Conservation (phyloP, 225 moss, liverwort and hornwort species). For the Anthoceros angustus region DNA sequence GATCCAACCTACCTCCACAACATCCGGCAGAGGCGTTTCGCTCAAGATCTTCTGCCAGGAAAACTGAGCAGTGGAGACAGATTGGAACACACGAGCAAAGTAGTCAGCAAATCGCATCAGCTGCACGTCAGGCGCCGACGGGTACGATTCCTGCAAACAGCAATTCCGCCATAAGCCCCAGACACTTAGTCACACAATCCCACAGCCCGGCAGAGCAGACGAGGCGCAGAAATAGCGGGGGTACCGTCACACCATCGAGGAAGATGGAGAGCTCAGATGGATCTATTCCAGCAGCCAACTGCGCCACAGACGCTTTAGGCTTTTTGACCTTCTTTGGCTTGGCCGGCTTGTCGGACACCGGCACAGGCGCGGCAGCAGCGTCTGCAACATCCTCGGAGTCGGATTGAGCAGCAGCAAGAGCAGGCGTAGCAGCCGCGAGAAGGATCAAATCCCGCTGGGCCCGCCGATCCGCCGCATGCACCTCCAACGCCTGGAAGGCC, state of each 20-base stretch:
- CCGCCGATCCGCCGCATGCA: conserved; percentile 58
- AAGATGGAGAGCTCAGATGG: conserved; percentile 43
- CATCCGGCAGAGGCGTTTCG: conserved; percentile 52
- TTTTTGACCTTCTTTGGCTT: conserved; percentile 87
- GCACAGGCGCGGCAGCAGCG: conserved; percentile 10
- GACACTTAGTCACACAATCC: background rate
- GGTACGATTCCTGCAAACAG: conserved; percentile 59
- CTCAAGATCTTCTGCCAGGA: conserved; percentile 82
- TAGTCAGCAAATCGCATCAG: conserved; percentile 85
- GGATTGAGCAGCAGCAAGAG: conserved; percentile 15
- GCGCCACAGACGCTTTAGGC: conserved; percentile 60
- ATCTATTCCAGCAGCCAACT: conserved; percentile 75
- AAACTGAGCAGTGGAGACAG: conserved; percentile 66
- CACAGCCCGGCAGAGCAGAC: background rate
- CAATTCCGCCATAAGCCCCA: background rate
- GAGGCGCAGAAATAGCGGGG: background rate
- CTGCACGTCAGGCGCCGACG: conserved; percentile 60
- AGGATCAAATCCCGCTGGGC: conserved; percentile 43
- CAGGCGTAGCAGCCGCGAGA: conserved; percentile 45
- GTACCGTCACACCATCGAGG: conserved; percentile 56
- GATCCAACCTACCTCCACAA: conserved; percentile 39
- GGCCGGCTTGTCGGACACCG: conserved; percentile 23
- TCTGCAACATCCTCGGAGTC: conserved; percentile 14
- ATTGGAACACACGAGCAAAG: conserved; percentile 57
- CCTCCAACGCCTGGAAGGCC: conserved; percentile 60